Base-by-base conservation (phyloP, 1,284 basidiomycete genomes). In the Rhodotorula sp. region DNA sequence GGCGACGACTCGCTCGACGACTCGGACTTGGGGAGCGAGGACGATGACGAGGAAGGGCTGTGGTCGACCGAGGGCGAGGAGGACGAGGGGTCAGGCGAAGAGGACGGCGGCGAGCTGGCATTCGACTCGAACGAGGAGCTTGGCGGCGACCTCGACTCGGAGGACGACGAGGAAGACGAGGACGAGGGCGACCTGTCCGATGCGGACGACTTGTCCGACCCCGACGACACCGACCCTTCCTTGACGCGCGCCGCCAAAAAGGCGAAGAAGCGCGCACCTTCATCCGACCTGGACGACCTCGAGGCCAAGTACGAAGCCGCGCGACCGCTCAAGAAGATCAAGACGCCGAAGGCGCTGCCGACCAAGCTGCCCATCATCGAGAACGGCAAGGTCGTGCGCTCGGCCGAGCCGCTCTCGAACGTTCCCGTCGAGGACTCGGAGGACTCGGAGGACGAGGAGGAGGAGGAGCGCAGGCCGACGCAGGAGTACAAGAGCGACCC, bases 121-220 rank as follows among this genome's bases (percentile, higher is more conserved):
- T 57, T 79, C 78, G 73, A 81, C 80, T 67, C 80, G 80, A 21
- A 48, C 76, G 78, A 25, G 78, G 68, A 70, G 45, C 54, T 66
- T 34, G 55, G 49, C 19, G 46, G 14, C 13, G 63, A 60, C 16
- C 42, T 63, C 52, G 61, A 46, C n/a, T 61, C 54, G 41, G 61
- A 52, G 72, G 44, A 61, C 10, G 57, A 19, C 3, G 58, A 27
- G n/a, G 52, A 53, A 16, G 34, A 42, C 7, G 10, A 9, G 19
- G 16, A 23, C 27, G 91, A 62, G 45, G 90, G 44, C 89, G 88
- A 55, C 88, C 89, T 17, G 25, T 54, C 53, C 16, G 53, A 70
- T 13, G 49, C 48, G 7, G 72, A 76, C 41, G 74, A 68, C 9
- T 34, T 34, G 34, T 34, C 34, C 34, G 34, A 34, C 34, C 34